A percentile compares a stretch with the other conserved stretches of the same genome.
These are phyloP conservation scores for Candida nanaspora DNA, from an alignment of 805 yeast genomes.

Conservation along the genomic window DNA sequence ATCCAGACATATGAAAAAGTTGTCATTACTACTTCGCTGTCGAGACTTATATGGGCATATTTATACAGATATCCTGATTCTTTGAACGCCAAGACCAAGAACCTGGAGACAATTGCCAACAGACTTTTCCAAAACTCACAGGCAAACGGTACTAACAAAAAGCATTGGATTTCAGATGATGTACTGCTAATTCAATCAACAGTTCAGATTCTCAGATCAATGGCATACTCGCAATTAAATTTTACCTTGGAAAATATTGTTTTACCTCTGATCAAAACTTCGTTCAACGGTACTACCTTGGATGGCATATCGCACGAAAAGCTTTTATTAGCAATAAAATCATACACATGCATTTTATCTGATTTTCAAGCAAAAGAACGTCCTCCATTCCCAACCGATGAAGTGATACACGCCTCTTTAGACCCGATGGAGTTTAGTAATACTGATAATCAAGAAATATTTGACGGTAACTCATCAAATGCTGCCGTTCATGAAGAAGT, in stretches of 20 bases:
- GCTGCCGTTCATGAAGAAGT: conserved; percentile 64
- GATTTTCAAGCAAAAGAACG: conserved; percentile 49
- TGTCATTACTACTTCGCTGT: conserved; percentile 53
- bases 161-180: conserved; percentile 72
- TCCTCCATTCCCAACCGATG: conserved; percentile 71
- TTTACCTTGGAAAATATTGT: conserved; percentile 74
- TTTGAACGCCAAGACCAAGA: conserved; percentile 76
- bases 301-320: conserved; percentile 69
- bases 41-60: conserved; percentile 86
- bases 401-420: conserved; percentile 27
- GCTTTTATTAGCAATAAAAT: conserved; percentile 56
- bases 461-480: conserved; percentile 38
- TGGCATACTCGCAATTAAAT: conserved; percentile 74
- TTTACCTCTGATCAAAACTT: conserved; percentile 55
- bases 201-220: conserved; percentile 65
- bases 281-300: conserved; percentile 49
- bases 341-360: conserved; percentile 65
- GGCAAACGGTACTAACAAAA: conserved; percentile 39
- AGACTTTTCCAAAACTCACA: conserved; percentile 41
- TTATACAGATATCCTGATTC: conserved; percentile 83
- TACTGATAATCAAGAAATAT: conserved; percentile 30
- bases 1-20: conserved; percentile 39
- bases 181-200: conserved; percentile 53
- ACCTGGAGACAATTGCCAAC: conserved; percentile 57
- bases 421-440: conserved; percentile 28